Evolutionary conservation across 2,329 filamentous ascomycete species (phyloP).

Genomic region (Aspergillus eucalypticola): DNA sequence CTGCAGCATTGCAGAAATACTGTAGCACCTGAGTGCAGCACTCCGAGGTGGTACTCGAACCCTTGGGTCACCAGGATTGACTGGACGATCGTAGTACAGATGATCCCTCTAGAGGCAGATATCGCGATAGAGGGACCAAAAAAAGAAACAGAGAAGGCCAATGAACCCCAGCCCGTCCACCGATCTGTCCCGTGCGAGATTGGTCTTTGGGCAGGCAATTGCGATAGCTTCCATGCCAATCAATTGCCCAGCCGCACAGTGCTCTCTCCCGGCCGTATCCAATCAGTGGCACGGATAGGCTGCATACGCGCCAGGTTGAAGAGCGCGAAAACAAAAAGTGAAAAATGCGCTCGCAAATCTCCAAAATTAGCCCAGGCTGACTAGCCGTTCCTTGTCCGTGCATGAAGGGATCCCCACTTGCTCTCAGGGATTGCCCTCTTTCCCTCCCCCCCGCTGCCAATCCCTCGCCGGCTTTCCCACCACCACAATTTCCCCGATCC

Average conservation of each 20-base stretch:
- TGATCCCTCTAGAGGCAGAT: neutral
- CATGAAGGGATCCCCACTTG: slow-evolving; percentile 6
- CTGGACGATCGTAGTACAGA: neutral
- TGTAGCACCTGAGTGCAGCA: neutral
- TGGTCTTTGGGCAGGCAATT: slow-evolving; percentile 7
- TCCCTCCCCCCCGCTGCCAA: slow-evolving; percentile 13
- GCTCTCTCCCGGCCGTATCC: slow-evolving; percentile 8
- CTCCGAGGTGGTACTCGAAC: neutral
- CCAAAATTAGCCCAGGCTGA: slow-evolving; percentile 25
- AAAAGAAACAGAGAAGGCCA: neutral
- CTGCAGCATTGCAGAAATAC: neutral
- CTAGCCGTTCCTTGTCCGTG: slow-evolving; percentile 20
- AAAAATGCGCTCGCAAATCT: slow-evolving; percentile 15
- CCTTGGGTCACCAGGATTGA: neutral
- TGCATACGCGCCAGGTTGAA: slow-evolving; percentile 22
- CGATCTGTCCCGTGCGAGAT: neutral
- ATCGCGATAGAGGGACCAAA: neutral
- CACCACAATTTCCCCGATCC: slow-evolving; percentile 18
- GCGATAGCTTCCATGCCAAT: slow-evolving; percentile 20
- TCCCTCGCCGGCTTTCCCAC: slow-evolving; percentile 14
- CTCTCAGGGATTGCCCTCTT: slow-evolving; percentile 16
- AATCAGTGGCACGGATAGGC: slow-evolving; percentile 15
- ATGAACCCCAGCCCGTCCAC: neutral
- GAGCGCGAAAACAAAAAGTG: neutral
- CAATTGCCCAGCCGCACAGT: slow-evolving; percentile 18